Percentiles rank a stretch among this genome's conserved stretches.
These are phyloP conservation scores for Fragaria nilgerrensis DNA, from an alignment of 306 rosid genomes.

Conservation along the genomic window DNA sequence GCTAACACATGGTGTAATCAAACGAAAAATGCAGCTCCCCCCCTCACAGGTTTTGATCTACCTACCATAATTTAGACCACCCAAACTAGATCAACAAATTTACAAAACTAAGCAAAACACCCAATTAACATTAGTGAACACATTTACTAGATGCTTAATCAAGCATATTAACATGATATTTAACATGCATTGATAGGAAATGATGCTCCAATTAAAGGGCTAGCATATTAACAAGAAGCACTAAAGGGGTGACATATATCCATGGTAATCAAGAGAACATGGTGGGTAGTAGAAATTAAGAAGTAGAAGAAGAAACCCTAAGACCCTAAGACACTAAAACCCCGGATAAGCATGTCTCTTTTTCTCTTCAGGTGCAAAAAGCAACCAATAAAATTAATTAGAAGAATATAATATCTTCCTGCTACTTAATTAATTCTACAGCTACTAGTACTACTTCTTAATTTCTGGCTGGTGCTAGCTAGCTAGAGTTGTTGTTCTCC, in stretches of 20 bases:
- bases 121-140: not conserved
- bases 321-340: constrained; percentile 51
- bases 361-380: not conserved
- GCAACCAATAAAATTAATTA: not conserved
- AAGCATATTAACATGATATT: not conserved
- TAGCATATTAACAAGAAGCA: not conserved
- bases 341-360: constrained; percentile 23
- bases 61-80: not conserved
- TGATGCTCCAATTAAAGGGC: not conserved
- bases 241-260: not conserved
- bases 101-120: not conserved
- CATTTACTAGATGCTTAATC: not conserved
- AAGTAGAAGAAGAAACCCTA: constrained; percentile 17
- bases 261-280: constrained; percentile 2
- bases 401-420: not conserved
- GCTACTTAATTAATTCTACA: not conserved
- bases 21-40: constrained; percentile 44
- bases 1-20: not conserved
- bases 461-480: not conserved
- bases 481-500: not conserved
- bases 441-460: not conserved
- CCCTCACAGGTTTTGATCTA: constrained; percentile 9
- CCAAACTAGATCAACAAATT: constrained; percentile 22
- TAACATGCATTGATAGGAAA: not conserved
- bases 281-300: too few species aligned